A percentile compares a stretch with the other conserved stretches of the same genome.
These are phyloP conservation scores for Cardamine chenopodiifolia DNA, from an alignment of 345 rosid species.

Conservation along the genomic window DNA sequence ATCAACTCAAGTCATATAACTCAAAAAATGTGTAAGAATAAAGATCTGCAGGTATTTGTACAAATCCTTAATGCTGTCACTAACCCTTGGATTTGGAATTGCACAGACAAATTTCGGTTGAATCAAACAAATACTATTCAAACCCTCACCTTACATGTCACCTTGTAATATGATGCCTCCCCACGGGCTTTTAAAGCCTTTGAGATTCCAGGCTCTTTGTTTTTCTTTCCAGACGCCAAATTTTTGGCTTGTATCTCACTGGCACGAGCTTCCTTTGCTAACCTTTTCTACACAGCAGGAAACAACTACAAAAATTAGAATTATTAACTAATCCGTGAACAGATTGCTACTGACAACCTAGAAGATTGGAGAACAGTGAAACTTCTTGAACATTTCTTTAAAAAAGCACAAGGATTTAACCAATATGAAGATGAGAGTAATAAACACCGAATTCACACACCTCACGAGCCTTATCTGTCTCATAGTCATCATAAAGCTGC, in stretches of 20 bases:
- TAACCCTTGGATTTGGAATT: conserved; percentile 6
- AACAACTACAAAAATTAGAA: conserved; percentile 9
- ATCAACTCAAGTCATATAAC: conserved; percentile 33
- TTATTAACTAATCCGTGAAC: not conserved
- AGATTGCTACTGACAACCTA: not conserved
- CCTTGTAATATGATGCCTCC: conserved; percentile 92
- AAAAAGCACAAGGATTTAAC: not conserved
- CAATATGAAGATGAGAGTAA: conserved; percentile 19
- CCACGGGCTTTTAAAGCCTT: conserved; percentile 83
- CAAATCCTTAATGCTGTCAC: not conserved
- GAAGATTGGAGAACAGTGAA: no score
- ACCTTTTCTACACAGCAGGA: conserved; percentile 65
- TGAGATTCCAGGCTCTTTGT: conserved; percentile 63
- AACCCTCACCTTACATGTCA: conserved; percentile 82
- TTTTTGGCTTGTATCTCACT: conserved; percentile 86
- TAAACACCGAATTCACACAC: conserved; percentile 43
- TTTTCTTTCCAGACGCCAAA: conserved; percentile 75
- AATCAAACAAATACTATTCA: not conserved
- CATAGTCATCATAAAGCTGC: conserved; percentile 81
- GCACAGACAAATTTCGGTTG: not conserved
- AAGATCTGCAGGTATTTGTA: not conserved
- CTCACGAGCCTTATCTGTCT: conserved; percentile 92
- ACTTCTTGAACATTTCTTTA: no score
- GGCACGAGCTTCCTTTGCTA: conserved; percentile 84
- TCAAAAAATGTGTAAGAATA: conserved; percentile 4